Conservation (phyloP, 768 basidiomycete genomes). For the Boletus fagicola region DNA sequence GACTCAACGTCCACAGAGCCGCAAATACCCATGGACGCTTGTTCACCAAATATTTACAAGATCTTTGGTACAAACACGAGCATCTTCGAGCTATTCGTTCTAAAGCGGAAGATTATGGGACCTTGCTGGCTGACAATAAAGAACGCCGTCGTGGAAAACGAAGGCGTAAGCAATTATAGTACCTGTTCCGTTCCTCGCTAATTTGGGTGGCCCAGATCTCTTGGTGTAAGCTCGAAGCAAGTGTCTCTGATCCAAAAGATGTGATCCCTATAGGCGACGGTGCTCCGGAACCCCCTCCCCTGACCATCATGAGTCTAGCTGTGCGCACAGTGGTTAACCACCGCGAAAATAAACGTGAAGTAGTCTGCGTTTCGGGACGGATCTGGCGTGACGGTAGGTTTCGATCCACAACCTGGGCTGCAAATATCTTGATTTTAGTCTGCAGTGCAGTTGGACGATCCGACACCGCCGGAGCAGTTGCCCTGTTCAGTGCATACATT, state of each 20-base stretch:
- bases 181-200: background rate
- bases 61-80: constrained; percentile 91
- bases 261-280: constrained; percentile 79
- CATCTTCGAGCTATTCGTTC: constrained; percentile 88
- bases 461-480: constrained; percentile 84
- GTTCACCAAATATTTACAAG: constrained; percentile 79
- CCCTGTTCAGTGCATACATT: constrained; percentile 84
- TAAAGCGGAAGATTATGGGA: constrained; percentile 98
- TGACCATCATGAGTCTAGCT: constrained; percentile 89
- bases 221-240: constrained; percentile 94
- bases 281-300: constrained; percentile 76
- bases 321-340: constrained; percentile 92
- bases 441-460: constrained; percentile 84
- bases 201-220: constrained; percentile 60
- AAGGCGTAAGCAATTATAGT: constrained; percentile 57
- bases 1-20: constrained; percentile 18
- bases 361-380: constrained; percentile 81
- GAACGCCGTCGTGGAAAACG: constrained; percentile 68
- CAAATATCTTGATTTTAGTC: background rate
- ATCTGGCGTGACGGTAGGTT: constrained; percentile 75
- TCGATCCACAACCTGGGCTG: background rate
- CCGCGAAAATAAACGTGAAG: constrained; percentile 88
- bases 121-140: constrained; percentile 95
- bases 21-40: constrained; percentile 66
- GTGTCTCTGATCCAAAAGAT: constrained; percentile 81